A percentile compares a stretch with the other conserved stretches of the same genome.
These are phyloP conservation scores for Starmerella davenportii DNA, from an alignment of 805 yeast species.

Conservation along the genomic window DNA sequence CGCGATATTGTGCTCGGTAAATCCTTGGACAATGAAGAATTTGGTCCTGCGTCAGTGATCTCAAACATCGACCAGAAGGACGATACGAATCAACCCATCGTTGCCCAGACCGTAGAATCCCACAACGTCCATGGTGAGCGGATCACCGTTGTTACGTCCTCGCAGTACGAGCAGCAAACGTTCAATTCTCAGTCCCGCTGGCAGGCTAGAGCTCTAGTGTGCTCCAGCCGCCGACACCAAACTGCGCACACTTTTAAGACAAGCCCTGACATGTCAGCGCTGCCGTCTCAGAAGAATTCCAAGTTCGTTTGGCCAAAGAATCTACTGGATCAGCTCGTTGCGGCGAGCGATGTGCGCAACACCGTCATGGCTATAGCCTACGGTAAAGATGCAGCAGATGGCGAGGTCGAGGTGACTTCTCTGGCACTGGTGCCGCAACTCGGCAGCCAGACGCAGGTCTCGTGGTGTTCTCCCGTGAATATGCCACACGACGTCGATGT, in stretches of 20 bases:
- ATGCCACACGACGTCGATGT: neutral
- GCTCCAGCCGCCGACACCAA: neutral
- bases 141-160: slow-evolving; percentile 82
- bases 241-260: neutral
- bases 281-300: neutral
- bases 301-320: slow-evolving; percentile 55
- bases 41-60: neutral
- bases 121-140: slow-evolving; percentile 92
- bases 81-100: slow-evolving; percentile 27
- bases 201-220: slow-evolving; percentile 59
- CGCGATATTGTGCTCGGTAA: slow-evolving; percentile 79
- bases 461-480: slow-evolving; percentile 30
- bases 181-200: slow-evolving; percentile 79
- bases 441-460: slow-evolving; percentile 50
- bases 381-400: slow-evolving; percentile 27
- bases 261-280: neutral
- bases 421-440: slow-evolving; percentile 32
- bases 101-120: slow-evolving; percentile 67
- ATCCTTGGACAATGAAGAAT: neutral
- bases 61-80: neutral
- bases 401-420: neutral
- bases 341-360: slow-evolving; percentile 59
- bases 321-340: slow-evolving; percentile 55
- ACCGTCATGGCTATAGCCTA: slow-evolving; percentile 69
- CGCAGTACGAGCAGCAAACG: slow-evolving; percentile 66